phyloP scores from a whole-genome alignment of 2,329 filamentous ascomycete genomes.

The Ophiosphaerella herpotricha region DNA sequence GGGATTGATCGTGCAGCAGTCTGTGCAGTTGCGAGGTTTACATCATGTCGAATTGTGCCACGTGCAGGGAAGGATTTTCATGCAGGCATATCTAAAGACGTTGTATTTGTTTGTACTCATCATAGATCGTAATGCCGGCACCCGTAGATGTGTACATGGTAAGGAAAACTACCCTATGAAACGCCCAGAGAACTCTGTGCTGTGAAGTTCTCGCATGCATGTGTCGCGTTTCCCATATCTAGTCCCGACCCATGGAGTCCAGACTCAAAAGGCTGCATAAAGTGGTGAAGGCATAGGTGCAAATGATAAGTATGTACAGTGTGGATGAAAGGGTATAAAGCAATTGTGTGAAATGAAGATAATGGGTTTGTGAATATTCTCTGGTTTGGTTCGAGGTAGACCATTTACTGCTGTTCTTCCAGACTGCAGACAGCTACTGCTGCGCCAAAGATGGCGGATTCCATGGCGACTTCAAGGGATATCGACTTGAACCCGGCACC shows the following conservation, averaged over 20 bases:
- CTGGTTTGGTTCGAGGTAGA: neutral
- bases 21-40: no score
- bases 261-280: neutral
- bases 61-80: no score
- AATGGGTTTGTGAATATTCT: no score
- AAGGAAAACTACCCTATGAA: neutral
- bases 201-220: slow-evolving; percentile 5
- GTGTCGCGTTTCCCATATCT: neutral
- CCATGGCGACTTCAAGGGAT: slow-evolving; percentile 69
- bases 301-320: slow-evolving; percentile 1
- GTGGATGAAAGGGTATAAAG: slow-evolving; percentile 4
- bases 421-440: slow-evolving; percentile 64
- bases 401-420: slow-evolving; percentile 28
- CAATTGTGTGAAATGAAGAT: neutral
- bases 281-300: no score
- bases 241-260: neutral
- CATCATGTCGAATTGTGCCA: no score
- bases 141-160: no score
- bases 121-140: no score
- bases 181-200: slow-evolving; percentile 3
- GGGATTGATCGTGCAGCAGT: no score
- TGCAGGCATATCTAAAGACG: no score
- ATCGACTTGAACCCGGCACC: slow-evolving; percentile 54
- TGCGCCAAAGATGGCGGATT: slow-evolving; percentile 76
- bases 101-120: no score